Percentiles rank a stretch among this genome's conserved stretches.
These are phyloP conservation scores for Trichophyton schoenleinii DNA, from an alignment of 2,329 filamentous ascomycete species.

Conservation along the genomic window DNA sequence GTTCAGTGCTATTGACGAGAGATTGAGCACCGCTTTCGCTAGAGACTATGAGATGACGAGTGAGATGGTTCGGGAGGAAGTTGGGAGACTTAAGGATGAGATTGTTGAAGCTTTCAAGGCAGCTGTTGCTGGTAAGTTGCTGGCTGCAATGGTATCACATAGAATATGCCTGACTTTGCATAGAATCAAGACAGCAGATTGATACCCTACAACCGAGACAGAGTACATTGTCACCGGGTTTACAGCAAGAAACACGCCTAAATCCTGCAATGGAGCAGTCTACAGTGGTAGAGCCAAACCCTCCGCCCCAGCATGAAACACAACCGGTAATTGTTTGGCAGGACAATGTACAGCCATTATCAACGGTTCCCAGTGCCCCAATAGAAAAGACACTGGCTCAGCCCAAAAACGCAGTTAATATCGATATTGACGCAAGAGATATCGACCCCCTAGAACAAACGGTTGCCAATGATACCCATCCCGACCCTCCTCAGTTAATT, in stretches of 20 bases:
- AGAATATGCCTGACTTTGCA: background rate
- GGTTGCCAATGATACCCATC: background rate
- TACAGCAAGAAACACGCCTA: background rate
- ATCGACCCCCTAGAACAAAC: background rate
- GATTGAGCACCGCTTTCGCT: background rate
- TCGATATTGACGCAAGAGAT: background rate
- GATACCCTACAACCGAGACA: background rate
- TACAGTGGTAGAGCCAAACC: background rate
- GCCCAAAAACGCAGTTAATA: background rate
- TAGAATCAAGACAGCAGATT: background rate
- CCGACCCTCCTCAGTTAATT: background rate
- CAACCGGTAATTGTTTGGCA: background rate
- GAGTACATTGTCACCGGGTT: background rate
- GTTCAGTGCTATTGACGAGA: background rate
- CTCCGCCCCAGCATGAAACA: no score
- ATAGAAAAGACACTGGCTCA: background rate
- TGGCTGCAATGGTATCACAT: background rate
- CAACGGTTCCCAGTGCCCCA: background rate
- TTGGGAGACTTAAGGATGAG: slow-evolving; percentile 1
- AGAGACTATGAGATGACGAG: slow-evolving; percentile 1
- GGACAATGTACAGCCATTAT: background rate
- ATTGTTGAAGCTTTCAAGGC: background rate
- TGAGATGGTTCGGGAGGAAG: slow-evolving; percentile 1
- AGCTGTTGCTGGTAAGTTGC: background rate
- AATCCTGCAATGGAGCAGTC: background rate